Evolutionary conservation across 2,329 filamentous ascomycete genomes (phyloP), one percentile per base, ranked within the genome.

Genomic region (Graphiopsis chlorocephala): DNA sequence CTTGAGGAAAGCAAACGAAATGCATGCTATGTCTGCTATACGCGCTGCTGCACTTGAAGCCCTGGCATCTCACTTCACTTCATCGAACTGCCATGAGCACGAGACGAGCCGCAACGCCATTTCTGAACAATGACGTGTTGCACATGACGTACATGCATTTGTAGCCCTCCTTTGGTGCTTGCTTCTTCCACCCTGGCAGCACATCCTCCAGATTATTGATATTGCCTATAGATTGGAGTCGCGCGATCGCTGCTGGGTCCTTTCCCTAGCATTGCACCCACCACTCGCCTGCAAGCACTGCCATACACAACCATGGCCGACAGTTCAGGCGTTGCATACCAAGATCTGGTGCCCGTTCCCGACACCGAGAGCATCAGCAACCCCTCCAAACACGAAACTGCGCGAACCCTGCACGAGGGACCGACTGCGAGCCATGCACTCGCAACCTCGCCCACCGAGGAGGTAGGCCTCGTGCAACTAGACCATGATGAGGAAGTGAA

Each of bases 401-500:
- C 73, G 8, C 68, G 70, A 23, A 68, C 78, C 8, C 63, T 82
- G 58, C 70, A 71, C 23, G 77, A 83, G 60, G 70, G 78, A 53
- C 77, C 81, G 12, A 83, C 80, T 6, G 76, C 75, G 29, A 82
- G 80, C 70, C 81, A 83, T 75, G 78, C 78, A 7, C 74, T 83
- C 61, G 81, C 81, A 17, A 72, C 78, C 66, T 74, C 74, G 12
- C 78, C 81, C 14, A 80, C 83, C 61, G 79, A 82, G 7, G 74
- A 80, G 65, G 80, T 78, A 70, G 83, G 83, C 77, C 64, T 74
- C 28, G 80, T 79, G 1, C 80, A 83, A 70, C 53, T 76, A 28
- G 68, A 68, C 10, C 78, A 81, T 69, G 76, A 73, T 17, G 72
- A 80, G 38, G 87, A 89, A 65, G 87, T 90, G 3, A 82, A 83